Percentiles rank a stretch among this genome's conserved stretches.
These are phyloP conservation scores for Hemisphaericaspora xylanilytica DNA, from an alignment of 1,139 yeast genomes.

Conservation along the genomic window DNA sequence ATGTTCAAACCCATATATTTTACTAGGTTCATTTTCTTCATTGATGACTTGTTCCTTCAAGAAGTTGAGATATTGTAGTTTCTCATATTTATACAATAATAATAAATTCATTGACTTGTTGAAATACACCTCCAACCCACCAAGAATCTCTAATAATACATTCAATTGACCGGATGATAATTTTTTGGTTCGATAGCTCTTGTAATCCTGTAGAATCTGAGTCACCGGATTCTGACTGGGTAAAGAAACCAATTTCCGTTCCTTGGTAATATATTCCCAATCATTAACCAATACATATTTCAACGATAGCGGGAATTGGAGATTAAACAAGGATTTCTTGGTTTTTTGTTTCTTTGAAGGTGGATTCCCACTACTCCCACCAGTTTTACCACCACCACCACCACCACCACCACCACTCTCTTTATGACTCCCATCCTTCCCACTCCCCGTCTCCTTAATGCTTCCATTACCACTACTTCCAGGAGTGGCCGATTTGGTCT, in stretches of 20 bases:
- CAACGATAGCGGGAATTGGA: slow-evolving; percentile 48
- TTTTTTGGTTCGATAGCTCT: slow-evolving; percentile 16
- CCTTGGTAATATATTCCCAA: slow-evolving; percentile 88
- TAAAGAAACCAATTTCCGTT: slow-evolving; percentile 61
- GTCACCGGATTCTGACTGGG: slow-evolving; percentile 57
- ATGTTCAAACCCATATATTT: slow-evolving; percentile 76
- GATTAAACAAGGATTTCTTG: slow-evolving; percentile 11
- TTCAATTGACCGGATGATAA: slow-evolving; percentile 37
- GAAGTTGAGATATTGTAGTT: slow-evolving; percentile 72
- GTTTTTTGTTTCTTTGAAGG: slow-evolving; percentile 4
- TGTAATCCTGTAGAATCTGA: slow-evolving; percentile 47
- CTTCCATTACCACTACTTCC: background rate
- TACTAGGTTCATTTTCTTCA: slow-evolving; percentile 30
- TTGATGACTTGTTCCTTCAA: slow-evolving; percentile 26
- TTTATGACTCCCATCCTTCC: background rate
- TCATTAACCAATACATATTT: slow-evolving; percentile 80
- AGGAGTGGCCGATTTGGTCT: slow-evolving; percentile 1
- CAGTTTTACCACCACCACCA: background rate
- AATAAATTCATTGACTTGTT: slow-evolving; percentile 70
- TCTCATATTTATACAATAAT: slow-evolving; percentile 77
- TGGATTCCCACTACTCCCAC: background rate
- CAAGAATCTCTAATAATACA: slow-evolving; percentile 62
- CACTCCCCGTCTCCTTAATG: background rate
- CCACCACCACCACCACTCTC: background rate
- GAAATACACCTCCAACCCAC: slow-evolving; percentile 75